Evolutionary conservation across 192 early-diverging fungal genomes (phyloP), one percentile per base, ranked within the genome.

Genomic region (Cetraspora pellucida): DNA sequence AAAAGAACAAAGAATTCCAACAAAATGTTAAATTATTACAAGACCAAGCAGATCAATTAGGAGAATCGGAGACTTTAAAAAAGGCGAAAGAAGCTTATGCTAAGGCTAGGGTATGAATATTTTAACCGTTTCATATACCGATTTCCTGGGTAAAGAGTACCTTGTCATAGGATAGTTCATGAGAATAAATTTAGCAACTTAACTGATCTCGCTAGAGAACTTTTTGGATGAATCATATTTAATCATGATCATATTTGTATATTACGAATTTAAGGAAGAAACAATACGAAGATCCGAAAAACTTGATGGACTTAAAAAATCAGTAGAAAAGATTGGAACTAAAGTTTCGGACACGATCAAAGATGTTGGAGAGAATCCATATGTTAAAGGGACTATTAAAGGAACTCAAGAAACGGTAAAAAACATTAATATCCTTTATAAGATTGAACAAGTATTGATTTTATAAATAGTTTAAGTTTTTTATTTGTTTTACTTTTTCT

Each of bases 1-100:
- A 93, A 82, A 96, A 98, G 84, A 98, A 96, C 85, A 88, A 95
- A 83, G 96, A 98, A 77, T 82, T 99, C 21, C 93, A 97, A 77
- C 81, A 93, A 43, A 92, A 94, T 81, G 91, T 98, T 71, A 96
- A 98, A 89, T 91, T 91, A 68, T 83, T 99, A 43, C 90, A 89
- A 64, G 96, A 94, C 52, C 92, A 91, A 77, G 85, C 90, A 31
- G 90, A 87, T 52, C 92, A 95, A 81, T 85, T 97, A 9, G 85
- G 89, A 0, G 95, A 98, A 71, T 93, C 90, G 31, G 96, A 96
- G 46, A 87, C 95, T 37, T 86, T 99, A 81, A 93, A 93, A 80
- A 88, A 89, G 75, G 96, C 97, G 60, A 94, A 91, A 81, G 89
- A 93, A 72, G 84, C 89, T 47, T 89, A 83, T 75, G 82, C 81